Conservation (phyloP, 192 early-diverging fungal genomes). For the Chytriomyces sp. region DNA sequence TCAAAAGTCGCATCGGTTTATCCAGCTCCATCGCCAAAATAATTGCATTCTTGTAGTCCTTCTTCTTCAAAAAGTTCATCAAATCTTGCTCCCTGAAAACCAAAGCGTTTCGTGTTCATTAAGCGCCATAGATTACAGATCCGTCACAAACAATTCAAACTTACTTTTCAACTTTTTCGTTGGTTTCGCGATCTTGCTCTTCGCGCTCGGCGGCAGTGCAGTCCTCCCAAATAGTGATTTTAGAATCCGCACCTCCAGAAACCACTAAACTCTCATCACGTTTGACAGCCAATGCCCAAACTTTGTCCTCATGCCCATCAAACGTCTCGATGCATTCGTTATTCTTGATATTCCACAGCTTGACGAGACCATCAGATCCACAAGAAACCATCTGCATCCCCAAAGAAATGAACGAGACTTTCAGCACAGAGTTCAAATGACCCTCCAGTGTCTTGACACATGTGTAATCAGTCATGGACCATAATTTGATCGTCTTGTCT, state of each 20-base stretch:
- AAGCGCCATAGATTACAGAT: background rate
- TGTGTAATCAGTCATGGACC: slow-evolving; percentile 85
- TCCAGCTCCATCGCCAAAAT: slow-evolving; percentile 85
- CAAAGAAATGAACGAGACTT: slow-evolving; percentile 79
- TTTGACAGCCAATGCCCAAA: slow-evolving; percentile 88
- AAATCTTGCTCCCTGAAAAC: slow-evolving; percentile 83
- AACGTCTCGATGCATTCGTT: slow-evolving; percentile 89
- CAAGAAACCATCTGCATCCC: slow-evolving; percentile 88
- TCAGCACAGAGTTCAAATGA: slow-evolving; percentile 94
- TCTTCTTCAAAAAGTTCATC: slow-evolving; percentile 79
- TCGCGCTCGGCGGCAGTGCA: slow-evolving; percentile 80
- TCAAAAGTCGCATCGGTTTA: slow-evolving; percentile 84
- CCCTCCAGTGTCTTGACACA: slow-evolving; percentile 97
- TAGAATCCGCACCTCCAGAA: slow-evolving; percentile 92
- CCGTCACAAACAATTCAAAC: background rate
- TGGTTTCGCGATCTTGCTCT: slow-evolving; percentile 67
- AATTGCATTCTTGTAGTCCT: slow-evolving; percentile 94
- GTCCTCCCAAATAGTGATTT: slow-evolving; percentile 92
- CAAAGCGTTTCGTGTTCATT: background rate
- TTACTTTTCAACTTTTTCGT: slow-evolving; percentile 76
- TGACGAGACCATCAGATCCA: slow-evolving; percentile 92
- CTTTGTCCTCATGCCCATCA: slow-evolving; percentile 92
- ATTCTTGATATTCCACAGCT: slow-evolving; percentile 93
- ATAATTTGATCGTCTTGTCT: slow-evolving; percentile 94
- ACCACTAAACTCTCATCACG: slow-evolving; percentile 70